Evolutionary conservation across 129 eudicot species (phyloP), one percentile per base, ranked within the genome.

Genomic region (Smallanthus sonchifolius): DNA sequence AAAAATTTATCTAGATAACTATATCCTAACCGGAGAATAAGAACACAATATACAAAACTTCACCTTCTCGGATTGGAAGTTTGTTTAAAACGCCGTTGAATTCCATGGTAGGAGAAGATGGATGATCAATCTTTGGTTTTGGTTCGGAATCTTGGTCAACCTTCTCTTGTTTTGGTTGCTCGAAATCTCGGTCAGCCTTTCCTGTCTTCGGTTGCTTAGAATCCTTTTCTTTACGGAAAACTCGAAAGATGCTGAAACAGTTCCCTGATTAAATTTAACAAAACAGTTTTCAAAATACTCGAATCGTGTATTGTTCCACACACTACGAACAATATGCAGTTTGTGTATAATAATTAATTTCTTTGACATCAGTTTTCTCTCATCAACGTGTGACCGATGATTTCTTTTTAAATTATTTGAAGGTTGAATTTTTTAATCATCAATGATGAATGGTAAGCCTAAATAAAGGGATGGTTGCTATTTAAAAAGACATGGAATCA

Each of bases 221-320:
- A 65, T 44, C 56, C 9, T 81, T 65, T 37, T 19, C 36, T 73
- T 36, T 54, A 48, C 54, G 48, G 20, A 84, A 80, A 61, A 76
- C 66, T 42, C 54, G 40, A 62, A 84, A 72, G 59, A 84, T 36
- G 42, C 82, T 72, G 35, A 80, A 80, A 62, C 84, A 84, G 16
- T 76, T 67, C 8, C 80, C 87, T 84, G 77, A 48, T 57, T 75
- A 65, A 16, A 64, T 65, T 59, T 36, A 57, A 79, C 61, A 70
- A 42, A 70, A 16, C 19, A 49, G 5, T 71, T 61, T 43, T 68
- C 0, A 24, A 24, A 24, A 24, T 24, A 24, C 30, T 24, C 30
- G 30, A 24, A 24, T 24, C 30, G 30, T 24, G 30, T 1, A 24
- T 24, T 24, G 1, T 24, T 24, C 1, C 30, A 24, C 30, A 24